Evolutionary conservation across 306 rosid genomes (phyloP), one percentile per base, ranked within the genome.

Genomic region (Vigna reflexopilosa): DNA sequence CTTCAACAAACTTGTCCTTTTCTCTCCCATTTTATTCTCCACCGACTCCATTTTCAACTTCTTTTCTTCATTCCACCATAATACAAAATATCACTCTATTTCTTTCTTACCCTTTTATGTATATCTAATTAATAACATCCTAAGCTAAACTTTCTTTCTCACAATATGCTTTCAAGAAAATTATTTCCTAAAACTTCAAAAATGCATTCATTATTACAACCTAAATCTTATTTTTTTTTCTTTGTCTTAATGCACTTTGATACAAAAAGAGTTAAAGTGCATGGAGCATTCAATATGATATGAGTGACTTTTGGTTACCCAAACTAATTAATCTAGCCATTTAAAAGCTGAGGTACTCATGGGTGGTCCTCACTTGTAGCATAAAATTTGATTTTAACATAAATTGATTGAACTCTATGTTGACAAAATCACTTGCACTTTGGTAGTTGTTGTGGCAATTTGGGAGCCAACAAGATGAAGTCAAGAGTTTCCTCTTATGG

Each of bases 1-100:
- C 28, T 26, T 61, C 64, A 49, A 74, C 75, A 74, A 89, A 83
- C 17, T 49, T 65, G 79, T 58, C 70, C 66, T 67, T 67, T 72
- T 47, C 14, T 12, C 15, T 12, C 6, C 38, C 69, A 20, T 32
- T 55, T 80, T 47, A 64, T 28, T 72, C 20, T 45, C 1, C 84
- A 75, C 72, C 71, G 49, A 49, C 9, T 49, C 62, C 58, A 26
- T 34, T 68, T 62, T 52, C 22, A 62, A 61, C 19, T 17, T 75
- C 48, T 76, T 56, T 49, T 10, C 11, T 75, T 34, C 40, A 36
- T 11, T 69, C 11, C 26, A 55, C 24, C 49, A 54, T 32, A 44
- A 55, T 50, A 59, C 77, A 47, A 26, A 20, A 67, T 1, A 36
- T 48, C 28, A 42, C 12, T 68, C 36, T 67, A 24, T 52, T 66